Evolutionary conservation across 176 grass and related monocot genomes (phyloP).

Genomic region (Rhynchospora breviuscula): DNA sequence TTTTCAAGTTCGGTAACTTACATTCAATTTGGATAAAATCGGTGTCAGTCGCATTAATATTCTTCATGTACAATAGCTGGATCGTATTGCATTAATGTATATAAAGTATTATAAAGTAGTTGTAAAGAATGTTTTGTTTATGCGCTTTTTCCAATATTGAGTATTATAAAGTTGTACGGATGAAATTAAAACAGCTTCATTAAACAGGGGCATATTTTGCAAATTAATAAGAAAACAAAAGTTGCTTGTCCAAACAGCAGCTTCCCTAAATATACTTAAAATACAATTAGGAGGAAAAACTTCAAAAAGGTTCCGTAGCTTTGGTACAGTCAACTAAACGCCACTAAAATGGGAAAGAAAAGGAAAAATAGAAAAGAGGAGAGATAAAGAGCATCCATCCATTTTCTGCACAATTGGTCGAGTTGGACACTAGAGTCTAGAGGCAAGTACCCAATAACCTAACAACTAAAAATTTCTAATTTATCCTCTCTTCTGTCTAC

Average conservation of each 20-base stretch:
- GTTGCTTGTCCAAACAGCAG: background rate
- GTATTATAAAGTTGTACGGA: too few relatives aligned
- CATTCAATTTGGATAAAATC: too few relatives aligned
- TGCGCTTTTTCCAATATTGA: background rate
- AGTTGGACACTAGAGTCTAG: background rate
- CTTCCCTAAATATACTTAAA: background rate
- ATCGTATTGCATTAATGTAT: too few relatives aligned
- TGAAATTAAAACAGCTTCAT: too few relatives aligned
- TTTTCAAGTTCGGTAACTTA: too few relatives aligned
- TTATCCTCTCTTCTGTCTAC: background rate
- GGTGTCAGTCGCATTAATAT: too few relatives aligned
- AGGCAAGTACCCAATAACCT: background rate
- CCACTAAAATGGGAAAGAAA: background rate
- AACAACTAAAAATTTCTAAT: background rate
- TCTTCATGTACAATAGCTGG: too few relatives aligned
- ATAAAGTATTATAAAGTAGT: too few relatives aligned
- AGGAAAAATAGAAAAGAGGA: background rate
- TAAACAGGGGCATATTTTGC: background rate
- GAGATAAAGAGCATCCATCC: background rate
- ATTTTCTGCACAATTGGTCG: background rate
- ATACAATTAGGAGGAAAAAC: background rate
- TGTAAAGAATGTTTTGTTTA: too few relatives aligned
- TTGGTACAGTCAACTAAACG: background rate
- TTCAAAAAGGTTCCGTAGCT: background rate
- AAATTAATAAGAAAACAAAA: background rate